Conservation (phyloP, 805 yeast species). For the Myxozyma udenii region DNA sequence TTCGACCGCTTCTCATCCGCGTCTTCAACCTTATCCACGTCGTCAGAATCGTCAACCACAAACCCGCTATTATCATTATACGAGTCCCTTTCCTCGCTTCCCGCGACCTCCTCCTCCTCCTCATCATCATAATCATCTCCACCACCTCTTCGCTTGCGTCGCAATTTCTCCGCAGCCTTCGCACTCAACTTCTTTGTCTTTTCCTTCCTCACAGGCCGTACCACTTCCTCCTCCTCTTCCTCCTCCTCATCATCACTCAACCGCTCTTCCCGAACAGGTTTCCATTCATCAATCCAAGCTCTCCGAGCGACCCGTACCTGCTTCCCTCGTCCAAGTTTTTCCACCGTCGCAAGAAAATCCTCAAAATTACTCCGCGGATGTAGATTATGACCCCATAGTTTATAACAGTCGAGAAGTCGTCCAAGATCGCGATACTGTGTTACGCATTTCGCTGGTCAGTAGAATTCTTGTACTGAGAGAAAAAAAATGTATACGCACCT, state of each 20-base stretch:
- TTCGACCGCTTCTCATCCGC: not conserved
- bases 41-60: slow-evolving; percentile 11
- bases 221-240: not conserved
- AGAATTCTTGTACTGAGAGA: not conserved
- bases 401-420: slow-evolving; percentile 55
- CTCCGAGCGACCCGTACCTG: slow-evolving; percentile 39
- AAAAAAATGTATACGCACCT: slow-evolving; percentile 29
- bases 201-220: not conserved
- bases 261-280: slow-evolving; percentile 4
- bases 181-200: not conserved
- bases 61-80: slow-evolving; percentile 16
- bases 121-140: not conserved
- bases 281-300: slow-evolving; percentile 21
- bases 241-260: not conserved
- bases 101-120: slow-evolving; percentile 2
- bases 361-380: slow-evolving; percentile 77
- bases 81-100: not conserved
- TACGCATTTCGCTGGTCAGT: not conserved
- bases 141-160: not conserved
- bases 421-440: slow-evolving; percentile 45
- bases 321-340: slow-evolving; percentile 47
- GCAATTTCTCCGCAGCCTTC: slow-evolving; percentile 1
- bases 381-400: slow-evolving; percentile 70
- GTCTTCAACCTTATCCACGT: not conserved
- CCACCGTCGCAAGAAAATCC: slow-evolving; percentile 60